Base-by-base conservation (phyloP, 768 basidiomycete species). In the Pisolithus marmoratus region DNA sequence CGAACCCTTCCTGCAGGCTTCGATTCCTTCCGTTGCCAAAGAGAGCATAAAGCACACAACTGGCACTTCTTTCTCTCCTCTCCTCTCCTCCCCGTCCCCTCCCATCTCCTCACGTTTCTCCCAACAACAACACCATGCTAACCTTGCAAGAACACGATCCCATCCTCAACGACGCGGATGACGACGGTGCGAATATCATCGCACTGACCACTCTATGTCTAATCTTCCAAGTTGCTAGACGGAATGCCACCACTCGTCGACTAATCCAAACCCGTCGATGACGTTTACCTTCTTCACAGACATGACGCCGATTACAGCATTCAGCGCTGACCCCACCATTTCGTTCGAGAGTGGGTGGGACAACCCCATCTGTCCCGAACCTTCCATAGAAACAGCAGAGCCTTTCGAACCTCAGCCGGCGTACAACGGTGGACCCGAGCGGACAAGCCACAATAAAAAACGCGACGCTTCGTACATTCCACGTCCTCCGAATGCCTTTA, bases 401-500 rank as follows among this genome's bases (percentile, higher is more conserved):
- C 22, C 51, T 31, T 23, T 42, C 29, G 63, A 60, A 22, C 46
- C 52, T 43, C 64, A 59, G 41, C 53, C 61, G 12, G 57, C 59
- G 0, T 57, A 50, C 53, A 68, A 62, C 54, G 70, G 56, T 3
- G 46, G 46, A 11, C 67, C 61, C 56, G 67, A 71, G 51, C 76
- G 76, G 22, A 53, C 63, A 15, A 77, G 74, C 51, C 82, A 85
- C 62, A 75, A 74, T 52, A 85, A 81, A 72, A 79, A 80, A 61
- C 79, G 82, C 49, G 83, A 85, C 60, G 79, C 83, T 50, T 80
- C 79, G 2, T 84, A 89, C 67, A 90, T 90, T 67, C 88, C 87
- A 38, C 83, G 88, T 45, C 87, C 88, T 7, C 87, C 87, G 23
- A 90, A 89, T 69, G 87, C 88, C 53, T 90, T 90, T 71, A 90